A percentile compares a stretch with the other conserved stretches of the same genome.
Conservation (phyloP, 805 yeast genomes). For the Sugiyamaella smithiae region DNA sequence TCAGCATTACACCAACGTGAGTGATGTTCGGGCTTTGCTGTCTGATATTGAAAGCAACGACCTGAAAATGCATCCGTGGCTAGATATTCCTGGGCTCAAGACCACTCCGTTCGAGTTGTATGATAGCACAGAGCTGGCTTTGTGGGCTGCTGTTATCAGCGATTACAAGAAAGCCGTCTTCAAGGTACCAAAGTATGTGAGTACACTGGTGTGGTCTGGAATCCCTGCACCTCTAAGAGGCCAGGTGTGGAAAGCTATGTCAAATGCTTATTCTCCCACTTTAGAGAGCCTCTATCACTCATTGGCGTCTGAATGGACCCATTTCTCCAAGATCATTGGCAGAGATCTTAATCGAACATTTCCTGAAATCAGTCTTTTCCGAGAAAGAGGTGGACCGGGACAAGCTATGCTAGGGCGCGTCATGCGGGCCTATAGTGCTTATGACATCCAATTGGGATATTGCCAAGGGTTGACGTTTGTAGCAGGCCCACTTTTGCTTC, state of each 20-base stretch:
- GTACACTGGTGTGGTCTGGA: constrained; percentile 33
- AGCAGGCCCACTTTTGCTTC: constrained; percentile 55
- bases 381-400: constrained; percentile 40
- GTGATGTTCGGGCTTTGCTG: background rate
- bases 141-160: constrained; percentile 36
- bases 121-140: constrained; percentile 29
- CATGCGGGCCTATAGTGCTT: constrained; percentile 59
- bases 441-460: constrained; percentile 63
- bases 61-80: constrained; percentile 4
- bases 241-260: constrained; percentile 35
- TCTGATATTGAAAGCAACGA: constrained; percentile 8
- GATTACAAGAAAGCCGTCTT: constrained; percentile 33
- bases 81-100: constrained; percentile 21
- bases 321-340: constrained; percentile 45
- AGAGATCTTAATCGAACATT: constrained; percentile 62
- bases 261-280: constrained; percentile 30
- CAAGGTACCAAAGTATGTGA: constrained; percentile 31
- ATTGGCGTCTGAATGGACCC: constrained; percentile 42
- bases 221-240: constrained; percentile 38
- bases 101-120: constrained; percentile 1
- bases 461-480: constrained; percentile 66
- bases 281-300: constrained; percentile 37
- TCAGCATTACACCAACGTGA: background rate
- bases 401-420: constrained; percentile 50
- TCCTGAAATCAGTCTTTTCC: constrained; percentile 52